Base-by-base conservation (phyloP, 2,329 filamentous ascomycete species). In the Penicillium sumatraense region DNA sequence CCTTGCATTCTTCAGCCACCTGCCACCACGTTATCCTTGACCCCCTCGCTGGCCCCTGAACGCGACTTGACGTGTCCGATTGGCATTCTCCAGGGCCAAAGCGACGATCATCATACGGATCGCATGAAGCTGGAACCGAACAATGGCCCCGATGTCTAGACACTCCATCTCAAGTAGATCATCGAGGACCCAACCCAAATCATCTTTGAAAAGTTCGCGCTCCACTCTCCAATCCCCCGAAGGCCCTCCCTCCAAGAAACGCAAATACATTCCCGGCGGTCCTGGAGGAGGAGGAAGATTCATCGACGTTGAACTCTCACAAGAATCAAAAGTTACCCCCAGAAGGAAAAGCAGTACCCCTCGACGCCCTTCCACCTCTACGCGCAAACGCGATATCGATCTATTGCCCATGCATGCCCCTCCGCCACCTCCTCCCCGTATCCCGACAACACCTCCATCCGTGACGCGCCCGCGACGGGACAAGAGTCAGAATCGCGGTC, bases 211-310 rank as follows among this genome's bases (percentile, higher is more conserved):
- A 58, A 58, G 65, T 14, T 58, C 70, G 4, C 63, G 67, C 38
- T 68, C 52, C 49, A 64, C 66, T 11, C 33, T 57, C 21, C 67
- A 72, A 24, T 63, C 65, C 47, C 69, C 64, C 42, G 74, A 75
- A 45, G 87, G 89, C 62, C 87, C 87, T 23, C 86, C 88, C 11
- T 81, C 81, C 1, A 92, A 91, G 76, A 85, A 84, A 69, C 83
- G 87, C 63, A 84, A 86, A 74, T 97, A 96, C 77, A 84, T 96
- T 45, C 91, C 93, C 29, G 92, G 92, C 45, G 92, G 91, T 3
- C 89, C 91, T 54, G 91, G 91, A 35, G 92, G 92, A 42, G 91
- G 92, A 54, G 91, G 92, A 18, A 82, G 92, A 69, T 96, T 92
- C 72, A 80, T 95, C 31, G 90, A 96, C 64, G 82, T 88, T 53